Evolutionary conservation across 2,329 filamentous ascomycete genomes (phyloP).

Genomic region (Didymella glomerata): DNA sequence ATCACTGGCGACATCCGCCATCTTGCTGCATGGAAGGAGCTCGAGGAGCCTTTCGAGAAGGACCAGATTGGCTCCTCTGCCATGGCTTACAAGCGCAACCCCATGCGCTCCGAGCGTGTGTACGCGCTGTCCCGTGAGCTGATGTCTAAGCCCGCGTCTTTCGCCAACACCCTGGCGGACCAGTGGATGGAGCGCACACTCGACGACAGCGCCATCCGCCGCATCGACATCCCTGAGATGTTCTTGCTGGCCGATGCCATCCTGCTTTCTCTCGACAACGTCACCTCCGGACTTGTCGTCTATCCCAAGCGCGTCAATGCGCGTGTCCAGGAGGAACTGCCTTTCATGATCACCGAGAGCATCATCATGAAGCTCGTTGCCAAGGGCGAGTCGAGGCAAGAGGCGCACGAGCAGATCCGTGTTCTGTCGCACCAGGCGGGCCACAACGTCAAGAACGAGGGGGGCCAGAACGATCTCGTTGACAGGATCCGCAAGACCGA

Average conservation of each 20-base stretch:
- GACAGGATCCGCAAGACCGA: conserved; percentile 74
- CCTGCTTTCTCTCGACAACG: conserved; percentile 73
- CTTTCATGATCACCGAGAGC: conserved; percentile 79
- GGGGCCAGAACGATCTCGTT: conserved; percentile 81
- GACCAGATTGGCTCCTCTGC: conserved; percentile 63
- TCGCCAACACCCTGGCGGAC: conserved; percentile 69
- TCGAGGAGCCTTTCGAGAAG: conserved; percentile 84
- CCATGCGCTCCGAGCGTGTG: conserved; percentile 68
- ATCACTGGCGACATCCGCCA: conserved; percentile 79
- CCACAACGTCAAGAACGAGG: conserved; percentile 74
- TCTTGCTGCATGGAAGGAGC: conserved; percentile 78
- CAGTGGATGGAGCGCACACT: conserved; percentile 84
- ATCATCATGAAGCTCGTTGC: conserved; percentile 72
- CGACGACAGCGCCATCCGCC: conserved; percentile 76
- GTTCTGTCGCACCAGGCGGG: conserved; percentile 81
- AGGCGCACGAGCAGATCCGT: conserved; percentile 84
- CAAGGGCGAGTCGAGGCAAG: conserved; percentile 76
- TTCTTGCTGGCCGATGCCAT: conserved; percentile 64
- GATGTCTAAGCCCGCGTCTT: conserved; percentile 63
- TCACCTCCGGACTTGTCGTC: conserved; percentile 76
- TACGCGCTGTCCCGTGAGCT: conserved; percentile 67
- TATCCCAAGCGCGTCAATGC: conserved; percentile 77
- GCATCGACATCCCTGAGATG: conserved; percentile 60
- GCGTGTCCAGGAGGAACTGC: conserved; percentile 74
- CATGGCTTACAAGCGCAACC: conserved; percentile 72